These are phyloP conservation scores for Dacryopinax spathularia DNA, from an alignment of 768 basidiomycete species.

Conservation along the genomic window DNA sequence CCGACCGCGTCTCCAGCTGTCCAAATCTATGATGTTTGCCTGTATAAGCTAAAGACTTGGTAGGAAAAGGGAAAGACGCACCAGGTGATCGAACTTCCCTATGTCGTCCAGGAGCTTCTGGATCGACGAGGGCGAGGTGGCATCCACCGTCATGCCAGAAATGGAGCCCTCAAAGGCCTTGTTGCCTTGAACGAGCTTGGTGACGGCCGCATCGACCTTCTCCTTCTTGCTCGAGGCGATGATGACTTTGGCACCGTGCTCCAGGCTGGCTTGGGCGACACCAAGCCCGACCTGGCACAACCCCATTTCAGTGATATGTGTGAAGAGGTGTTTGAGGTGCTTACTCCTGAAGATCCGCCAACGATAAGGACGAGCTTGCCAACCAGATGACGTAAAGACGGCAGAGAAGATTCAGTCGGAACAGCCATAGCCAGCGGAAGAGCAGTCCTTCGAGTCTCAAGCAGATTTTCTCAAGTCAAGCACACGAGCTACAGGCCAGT, in stretches of 20 bases:
- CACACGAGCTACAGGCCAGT: no score
- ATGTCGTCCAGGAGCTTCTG: neutral
- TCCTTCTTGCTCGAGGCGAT: neutral
- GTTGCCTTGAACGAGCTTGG: neutral
- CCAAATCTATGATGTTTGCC: no score
- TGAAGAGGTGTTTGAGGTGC: no score
- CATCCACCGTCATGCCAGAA: neutral
- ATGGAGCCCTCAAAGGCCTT: neutral
- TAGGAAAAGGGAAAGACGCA: neutral
- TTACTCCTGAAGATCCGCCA: constrained; percentile 3
- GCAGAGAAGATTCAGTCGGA: no score
- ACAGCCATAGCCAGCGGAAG: no score
- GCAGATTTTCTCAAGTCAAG: no score
- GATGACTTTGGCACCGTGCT: neutral
- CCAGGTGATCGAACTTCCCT: neutral
- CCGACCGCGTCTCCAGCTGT: neutral
- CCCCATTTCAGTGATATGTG: no score
- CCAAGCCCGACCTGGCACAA: no score
- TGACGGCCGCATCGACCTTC: neutral
- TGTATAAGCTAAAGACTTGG: no score
- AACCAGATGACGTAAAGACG: neutral
- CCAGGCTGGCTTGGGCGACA: constrained; percentile 8
- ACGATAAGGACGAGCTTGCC: constrained; percentile 5
- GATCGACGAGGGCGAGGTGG: neutral
- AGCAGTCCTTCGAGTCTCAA: no score